phyloP scores from a whole-genome alignment of 345 rosid species.

The Sonneratia alba region DNA sequence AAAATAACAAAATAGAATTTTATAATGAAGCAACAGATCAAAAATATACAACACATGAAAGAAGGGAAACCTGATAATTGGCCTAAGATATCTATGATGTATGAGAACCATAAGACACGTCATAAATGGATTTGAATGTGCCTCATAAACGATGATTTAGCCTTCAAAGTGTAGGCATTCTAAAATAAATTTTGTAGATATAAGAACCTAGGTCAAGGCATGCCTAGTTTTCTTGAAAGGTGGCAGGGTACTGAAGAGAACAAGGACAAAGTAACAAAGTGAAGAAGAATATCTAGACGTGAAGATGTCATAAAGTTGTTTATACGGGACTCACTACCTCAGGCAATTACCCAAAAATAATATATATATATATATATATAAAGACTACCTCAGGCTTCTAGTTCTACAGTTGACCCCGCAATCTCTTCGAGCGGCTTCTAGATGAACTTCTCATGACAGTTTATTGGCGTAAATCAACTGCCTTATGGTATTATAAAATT shows the following conservation, averaged over 20 bases:
- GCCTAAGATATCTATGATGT: not conserved
- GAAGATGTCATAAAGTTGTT: not conserved
- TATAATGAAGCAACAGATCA: not conserved
- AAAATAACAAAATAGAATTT: not conserved
- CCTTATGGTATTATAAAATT: too few species aligned
- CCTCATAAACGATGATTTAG: not conserved
- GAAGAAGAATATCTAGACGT: too few species aligned
- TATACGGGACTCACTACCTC: not conserved
- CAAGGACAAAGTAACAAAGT: not conserved
- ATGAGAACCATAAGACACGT: not conserved
- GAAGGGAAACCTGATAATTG: not conserved
- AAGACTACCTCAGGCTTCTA: slow-evolving; percentile 14
- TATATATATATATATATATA: too few species aligned
- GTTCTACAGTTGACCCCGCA: slow-evolving; percentile 38
- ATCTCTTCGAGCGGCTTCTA: slow-evolving; percentile 74
- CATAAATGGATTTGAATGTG: not conserved
- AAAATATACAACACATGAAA: not conserved
- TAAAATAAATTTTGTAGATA: not conserved
- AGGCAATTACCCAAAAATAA: too few species aligned
- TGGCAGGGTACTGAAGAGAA: not conserved
- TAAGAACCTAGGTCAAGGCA: not conserved
- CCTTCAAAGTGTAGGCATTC: not conserved
- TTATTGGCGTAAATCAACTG: too few species aligned
- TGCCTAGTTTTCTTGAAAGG: not conserved
- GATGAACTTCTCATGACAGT: not conserved